phyloP scores from a whole-genome alignment of 495 filamentous ascomycete species.

The Cryomyces antarcticus region DNA sequence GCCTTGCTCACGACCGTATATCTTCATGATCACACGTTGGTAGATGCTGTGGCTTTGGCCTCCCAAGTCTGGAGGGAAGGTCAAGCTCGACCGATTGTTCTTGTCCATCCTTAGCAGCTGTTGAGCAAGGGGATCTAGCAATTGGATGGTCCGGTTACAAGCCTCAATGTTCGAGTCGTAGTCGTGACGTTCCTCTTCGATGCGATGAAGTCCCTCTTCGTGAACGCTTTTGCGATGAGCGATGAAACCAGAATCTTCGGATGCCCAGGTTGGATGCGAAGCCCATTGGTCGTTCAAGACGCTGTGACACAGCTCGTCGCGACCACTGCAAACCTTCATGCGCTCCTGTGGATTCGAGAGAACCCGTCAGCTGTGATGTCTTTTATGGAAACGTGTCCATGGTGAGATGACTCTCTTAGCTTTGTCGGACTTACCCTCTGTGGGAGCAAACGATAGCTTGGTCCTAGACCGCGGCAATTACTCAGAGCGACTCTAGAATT shows the following conservation, averaged over 20 bases:
- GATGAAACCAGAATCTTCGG: constrained; percentile 94
- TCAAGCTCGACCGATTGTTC: constrained; percentile 49
- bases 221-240: constrained; percentile 89
- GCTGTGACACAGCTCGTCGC: constrained; percentile 75
- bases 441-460: constrained; percentile 83
- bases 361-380: neutral
- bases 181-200: constrained; percentile 96
- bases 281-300: constrained; percentile 98
- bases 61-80: constrained; percentile 63
- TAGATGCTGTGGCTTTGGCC: constrained; percentile 92
- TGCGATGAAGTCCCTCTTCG: constrained; percentile 83
- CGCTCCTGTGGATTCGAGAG: constrained; percentile 32
- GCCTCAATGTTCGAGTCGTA: constrained; percentile 98
- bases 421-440: constrained; percentile 35
- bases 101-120: constrained; percentile 57
- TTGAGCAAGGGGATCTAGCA: constrained; percentile 82
- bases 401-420: neutral
- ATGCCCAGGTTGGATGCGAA: constrained; percentile 96
- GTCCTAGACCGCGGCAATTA: constrained; percentile 81
- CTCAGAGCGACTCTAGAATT: constrained; percentile 63
- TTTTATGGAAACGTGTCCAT: neutral
- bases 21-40: constrained; percentile 90
- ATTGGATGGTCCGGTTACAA: constrained; percentile 76
- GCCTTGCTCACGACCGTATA: constrained; percentile 78
- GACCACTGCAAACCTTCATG: constrained; percentile 71